phyloP scores from a whole-genome alignment of 2,329 filamentous ascomycete genomes.

The Penicillium expansum region DNA sequence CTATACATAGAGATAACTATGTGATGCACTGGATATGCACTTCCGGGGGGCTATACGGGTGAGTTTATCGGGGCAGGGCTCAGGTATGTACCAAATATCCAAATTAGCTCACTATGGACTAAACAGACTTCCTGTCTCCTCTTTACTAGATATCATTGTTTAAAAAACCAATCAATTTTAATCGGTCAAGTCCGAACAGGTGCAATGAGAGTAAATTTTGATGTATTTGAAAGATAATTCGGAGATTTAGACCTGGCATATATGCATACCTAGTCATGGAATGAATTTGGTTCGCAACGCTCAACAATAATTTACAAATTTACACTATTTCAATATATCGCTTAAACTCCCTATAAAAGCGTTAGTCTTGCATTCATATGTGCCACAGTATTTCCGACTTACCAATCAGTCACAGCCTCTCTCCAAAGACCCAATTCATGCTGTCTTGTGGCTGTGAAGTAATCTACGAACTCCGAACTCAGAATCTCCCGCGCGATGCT shows the following conservation, averaged over 20 bases:
- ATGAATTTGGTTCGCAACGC: neutral
- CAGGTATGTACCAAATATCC: too few species aligned
- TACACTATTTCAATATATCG: conserved; percentile 72
- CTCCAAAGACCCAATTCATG: conserved; percentile 89
- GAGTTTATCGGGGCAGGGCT: too few species aligned
- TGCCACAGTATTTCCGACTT: conserved; percentile 42
- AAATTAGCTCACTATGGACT: neutral
- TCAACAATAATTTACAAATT: neutral
- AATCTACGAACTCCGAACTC: conserved; percentile 90
- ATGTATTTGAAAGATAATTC: neutral
- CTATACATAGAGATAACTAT: too few species aligned
- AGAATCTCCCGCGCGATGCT: conserved; percentile 90
- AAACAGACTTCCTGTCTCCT: neutral
- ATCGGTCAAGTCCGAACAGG: neutral
- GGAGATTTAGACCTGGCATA: neutral
- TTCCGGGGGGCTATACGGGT: too few species aligned
- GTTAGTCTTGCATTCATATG: conserved; percentile 3
- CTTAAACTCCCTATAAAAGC: conserved; percentile 61
- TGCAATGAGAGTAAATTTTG: neutral
- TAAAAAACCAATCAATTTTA: neutral
- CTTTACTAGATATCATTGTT: neutral
- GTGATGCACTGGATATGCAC: too few species aligned
- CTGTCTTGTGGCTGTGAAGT: conserved; percentile 87
- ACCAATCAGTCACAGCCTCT: conserved; percentile 95
- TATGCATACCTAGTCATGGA: neutral